Evolutionary conservation across 495 filamentous ascomycete genomes (phyloP).

Genomic region (Penicillium odoratum): DNA sequence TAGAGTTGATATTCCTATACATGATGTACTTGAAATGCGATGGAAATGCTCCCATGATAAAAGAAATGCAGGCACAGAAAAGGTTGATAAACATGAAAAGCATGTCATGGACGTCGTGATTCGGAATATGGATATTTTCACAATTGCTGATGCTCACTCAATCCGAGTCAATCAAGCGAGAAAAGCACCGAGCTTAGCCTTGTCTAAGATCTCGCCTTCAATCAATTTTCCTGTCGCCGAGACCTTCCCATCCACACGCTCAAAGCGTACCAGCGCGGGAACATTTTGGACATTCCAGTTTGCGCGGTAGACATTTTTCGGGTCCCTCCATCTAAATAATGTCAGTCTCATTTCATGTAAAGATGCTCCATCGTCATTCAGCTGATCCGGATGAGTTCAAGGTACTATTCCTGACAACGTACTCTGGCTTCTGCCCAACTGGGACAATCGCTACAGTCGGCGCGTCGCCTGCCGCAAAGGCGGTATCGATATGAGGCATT

Average conservation of each 20-base stretch:
- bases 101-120: background rate
- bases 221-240: slow-evolving; percentile 28
- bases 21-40: background rate
- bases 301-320: slow-evolving; percentile 29
- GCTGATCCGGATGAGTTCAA: background rate
- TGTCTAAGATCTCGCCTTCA: slow-evolving; percentile 32
- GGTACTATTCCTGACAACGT: slow-evolving; percentile 3
- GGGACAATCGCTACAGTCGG: slow-evolving; percentile 26
- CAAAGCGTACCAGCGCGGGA: slow-evolving; percentile 31
- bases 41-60: background rate
- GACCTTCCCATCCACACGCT: slow-evolving; percentile 27
- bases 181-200: slow-evolving; percentile 20
- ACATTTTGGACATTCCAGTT: slow-evolving; percentile 27
- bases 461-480: slow-evolving; percentile 20
- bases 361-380: background rate
- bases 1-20: background rate
- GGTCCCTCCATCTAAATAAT: slow-evolving; percentile 30
- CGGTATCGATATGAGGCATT: slow-evolving; percentile 24
- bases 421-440: slow-evolving; percentile 33
- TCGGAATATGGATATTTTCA: background rate
- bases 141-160: background rate
- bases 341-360: background rate
- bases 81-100: background rate
- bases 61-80: background rate
- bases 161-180: slow-evolving; percentile 7